Evolutionary conservation across 345 rosid genomes (phyloP).

Genomic region (Draba incana): DNA sequence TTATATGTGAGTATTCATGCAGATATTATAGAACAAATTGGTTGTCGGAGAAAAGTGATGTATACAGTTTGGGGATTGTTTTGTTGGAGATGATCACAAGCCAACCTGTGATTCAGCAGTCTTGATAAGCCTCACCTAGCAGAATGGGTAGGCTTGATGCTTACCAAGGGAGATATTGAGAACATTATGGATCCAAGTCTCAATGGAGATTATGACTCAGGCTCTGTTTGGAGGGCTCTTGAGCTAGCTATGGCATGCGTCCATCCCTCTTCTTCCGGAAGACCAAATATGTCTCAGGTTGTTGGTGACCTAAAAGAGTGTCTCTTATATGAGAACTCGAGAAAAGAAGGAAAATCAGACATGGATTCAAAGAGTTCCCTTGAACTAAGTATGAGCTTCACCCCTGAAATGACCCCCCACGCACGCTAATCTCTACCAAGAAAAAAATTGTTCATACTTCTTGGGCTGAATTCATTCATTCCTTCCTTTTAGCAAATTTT

Average conservation of each 20-base stretch:
- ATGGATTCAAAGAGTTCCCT: conserved; percentile 16
- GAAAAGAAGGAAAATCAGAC: neutral
- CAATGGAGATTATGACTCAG: conserved; percentile 1
- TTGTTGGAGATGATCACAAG: conserved; percentile 11
- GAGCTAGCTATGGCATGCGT: conserved; percentile 26
- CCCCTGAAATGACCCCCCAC: conserved; percentile 15
- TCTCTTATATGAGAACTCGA: conserved; percentile 23
- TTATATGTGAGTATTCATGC: neutral
- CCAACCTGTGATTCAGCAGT: neutral
- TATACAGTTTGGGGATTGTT: conserved; percentile 29
- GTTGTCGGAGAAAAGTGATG: conserved; percentile 20
- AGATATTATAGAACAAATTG: conserved; percentile 11
- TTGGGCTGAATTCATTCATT: too few species aligned
- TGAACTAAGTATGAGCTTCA: conserved; percentile 9
- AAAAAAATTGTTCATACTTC: neutral
- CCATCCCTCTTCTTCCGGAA: neutral
- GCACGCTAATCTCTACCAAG: conserved; percentile 6
- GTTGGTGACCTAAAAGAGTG: conserved; percentile 15
- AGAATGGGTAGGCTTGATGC: neutral
- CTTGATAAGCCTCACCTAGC: conserved; percentile 6
- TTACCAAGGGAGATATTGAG: conserved; percentile 7
- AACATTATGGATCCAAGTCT: conserved; percentile 12
- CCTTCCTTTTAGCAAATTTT: too few species aligned
- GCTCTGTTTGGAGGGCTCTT: conserved; percentile 25
- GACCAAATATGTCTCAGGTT: conserved; percentile 29